Evolutionary conservation across 2,329 filamentous ascomycete species (phyloP).

Genomic region (Biscogniauxia sp.): DNA sequence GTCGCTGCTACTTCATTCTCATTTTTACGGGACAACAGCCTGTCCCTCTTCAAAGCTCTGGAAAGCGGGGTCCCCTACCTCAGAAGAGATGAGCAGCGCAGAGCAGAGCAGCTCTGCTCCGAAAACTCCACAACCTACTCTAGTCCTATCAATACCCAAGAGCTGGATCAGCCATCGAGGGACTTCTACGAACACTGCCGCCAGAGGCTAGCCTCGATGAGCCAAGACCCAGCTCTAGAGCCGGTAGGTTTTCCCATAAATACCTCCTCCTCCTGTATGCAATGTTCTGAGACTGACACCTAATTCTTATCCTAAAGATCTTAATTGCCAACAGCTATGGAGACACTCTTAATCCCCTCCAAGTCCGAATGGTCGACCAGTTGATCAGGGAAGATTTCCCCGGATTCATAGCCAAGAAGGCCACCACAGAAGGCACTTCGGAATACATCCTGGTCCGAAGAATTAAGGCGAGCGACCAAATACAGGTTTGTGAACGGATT

Average conservation of each 20-base stretch:
- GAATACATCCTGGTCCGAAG: slow-evolving; percentile 16
- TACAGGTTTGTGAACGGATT: slow-evolving; percentile 7
- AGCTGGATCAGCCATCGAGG: not conserved
- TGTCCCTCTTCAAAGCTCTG: slow-evolving; percentile 27
- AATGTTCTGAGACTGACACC: slow-evolving; percentile 3
- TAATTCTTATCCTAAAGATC: slow-evolving; percentile 6
- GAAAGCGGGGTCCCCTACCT: slow-evolving; percentile 33
- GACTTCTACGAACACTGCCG: not conserved
- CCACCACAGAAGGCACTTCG: not conserved
- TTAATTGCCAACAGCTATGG: slow-evolving; percentile 22
- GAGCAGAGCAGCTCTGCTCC: slow-evolving; percentile 10
- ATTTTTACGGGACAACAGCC: slow-evolving; percentile 29
- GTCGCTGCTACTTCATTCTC: slow-evolving; percentile 29
- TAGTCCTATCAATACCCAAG: not conserved
- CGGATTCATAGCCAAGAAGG: slow-evolving; percentile 10
- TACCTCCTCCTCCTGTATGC: no score
- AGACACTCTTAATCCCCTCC: slow-evolving; percentile 25
- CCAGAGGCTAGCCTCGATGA: not conserved
- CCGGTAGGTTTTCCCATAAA: not conserved
- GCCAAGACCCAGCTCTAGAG: not conserved
- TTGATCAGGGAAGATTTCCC: slow-evolving; percentile 24
- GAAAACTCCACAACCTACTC: not conserved
- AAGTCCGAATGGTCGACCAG: slow-evolving; percentile 28
- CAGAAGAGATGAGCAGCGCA: slow-evolving; percentile 21
- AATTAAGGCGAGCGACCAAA: not conserved